These are phyloP conservation scores for Arctium minus DNA, from an alignment of 129 eudicot species.

Conservation along the genomic window DNA sequence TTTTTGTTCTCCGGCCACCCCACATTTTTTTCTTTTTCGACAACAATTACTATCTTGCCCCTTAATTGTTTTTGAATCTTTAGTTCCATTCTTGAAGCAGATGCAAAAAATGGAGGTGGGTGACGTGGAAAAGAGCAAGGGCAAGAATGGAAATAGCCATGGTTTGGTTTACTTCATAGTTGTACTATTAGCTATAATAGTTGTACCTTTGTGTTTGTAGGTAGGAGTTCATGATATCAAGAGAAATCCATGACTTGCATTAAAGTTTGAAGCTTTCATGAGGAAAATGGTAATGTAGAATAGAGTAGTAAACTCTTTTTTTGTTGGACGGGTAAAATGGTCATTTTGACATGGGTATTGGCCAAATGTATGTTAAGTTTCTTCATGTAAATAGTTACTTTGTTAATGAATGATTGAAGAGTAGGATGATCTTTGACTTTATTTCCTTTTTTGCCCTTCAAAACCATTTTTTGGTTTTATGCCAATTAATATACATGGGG, in stretches of 20 bases:
- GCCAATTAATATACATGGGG: constrained; percentile 10
- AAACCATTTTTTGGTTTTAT: constrained; percentile 2
- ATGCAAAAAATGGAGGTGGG: background rate
- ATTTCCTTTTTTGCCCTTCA: background rate
- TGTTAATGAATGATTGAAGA: constrained; percentile 9
- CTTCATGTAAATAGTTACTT: constrained; percentile 20
- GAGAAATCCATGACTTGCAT: constrained; percentile 28
- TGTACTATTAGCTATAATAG: constrained; percentile 15
- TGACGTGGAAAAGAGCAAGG: constrained; percentile 3
- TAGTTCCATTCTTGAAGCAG: background rate
- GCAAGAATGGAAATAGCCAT: constrained; percentile 7
- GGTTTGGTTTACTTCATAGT: constrained; percentile 8
- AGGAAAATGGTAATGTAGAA: constrained; percentile 19
- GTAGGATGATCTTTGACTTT: background rate
- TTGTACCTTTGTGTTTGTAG: constrained; percentile 16
- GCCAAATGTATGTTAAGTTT: constrained; percentile 11
- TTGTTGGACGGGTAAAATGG: constrained; percentile 9
- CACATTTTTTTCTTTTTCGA: background rate
- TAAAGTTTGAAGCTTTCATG: constrained; percentile 29
- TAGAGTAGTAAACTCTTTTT: background rate
- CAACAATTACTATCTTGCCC: background rate
- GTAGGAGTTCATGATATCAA: background rate
- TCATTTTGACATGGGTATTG: constrained; percentile 18
- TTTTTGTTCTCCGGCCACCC: background rate
- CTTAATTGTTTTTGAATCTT: background rate